Evolutionary conservation across 768 basidiomycete species (phyloP).

Genomic region (Phaffia tasmanica): DNA sequence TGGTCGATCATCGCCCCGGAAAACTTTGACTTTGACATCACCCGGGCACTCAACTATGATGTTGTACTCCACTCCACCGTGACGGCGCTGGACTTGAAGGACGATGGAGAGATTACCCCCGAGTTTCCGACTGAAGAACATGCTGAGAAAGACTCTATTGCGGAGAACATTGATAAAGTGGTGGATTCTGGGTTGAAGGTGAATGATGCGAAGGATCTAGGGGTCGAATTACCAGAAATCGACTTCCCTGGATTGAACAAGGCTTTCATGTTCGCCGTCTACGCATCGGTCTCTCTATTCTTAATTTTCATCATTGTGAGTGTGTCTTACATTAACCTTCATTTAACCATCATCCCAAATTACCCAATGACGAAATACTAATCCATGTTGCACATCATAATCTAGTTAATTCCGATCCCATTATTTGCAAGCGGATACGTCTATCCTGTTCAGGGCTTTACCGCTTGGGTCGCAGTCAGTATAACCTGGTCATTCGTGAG

Average conservation of each 20-base stretch:
- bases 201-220: constrained; percentile 17
- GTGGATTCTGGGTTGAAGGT: background rate
- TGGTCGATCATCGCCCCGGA: constrained; percentile 65
- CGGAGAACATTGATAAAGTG: constrained; percentile 20
- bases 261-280: constrained; percentile 71
- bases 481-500: constrained; percentile 77
- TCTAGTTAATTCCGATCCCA: constrained; percentile 61
- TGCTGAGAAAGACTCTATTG: constrained; percentile 31
- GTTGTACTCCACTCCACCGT: constrained; percentile 10
- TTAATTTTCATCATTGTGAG: constrained; percentile 28
- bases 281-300: constrained; percentile 58
- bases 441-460: constrained; percentile 31
- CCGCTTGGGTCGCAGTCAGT: constrained; percentile 67
- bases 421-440: constrained; percentile 67
- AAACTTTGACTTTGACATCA: constrained; percentile 66
- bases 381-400: background rate
- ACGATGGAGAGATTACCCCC: background rate
- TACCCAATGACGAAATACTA: background rate
- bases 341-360: constrained; percentile 11
- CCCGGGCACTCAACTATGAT: constrained; percentile 61
- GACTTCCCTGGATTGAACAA: constrained; percentile 31
- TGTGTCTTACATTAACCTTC: constrained; percentile 27
- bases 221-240: constrained; percentile 16
- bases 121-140: constrained; percentile 33
- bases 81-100: constrained; percentile 3